Base-by-base conservation (phyloP, 2,329 filamentous ascomycete species). In the Fusarium staphyleae region DNA sequence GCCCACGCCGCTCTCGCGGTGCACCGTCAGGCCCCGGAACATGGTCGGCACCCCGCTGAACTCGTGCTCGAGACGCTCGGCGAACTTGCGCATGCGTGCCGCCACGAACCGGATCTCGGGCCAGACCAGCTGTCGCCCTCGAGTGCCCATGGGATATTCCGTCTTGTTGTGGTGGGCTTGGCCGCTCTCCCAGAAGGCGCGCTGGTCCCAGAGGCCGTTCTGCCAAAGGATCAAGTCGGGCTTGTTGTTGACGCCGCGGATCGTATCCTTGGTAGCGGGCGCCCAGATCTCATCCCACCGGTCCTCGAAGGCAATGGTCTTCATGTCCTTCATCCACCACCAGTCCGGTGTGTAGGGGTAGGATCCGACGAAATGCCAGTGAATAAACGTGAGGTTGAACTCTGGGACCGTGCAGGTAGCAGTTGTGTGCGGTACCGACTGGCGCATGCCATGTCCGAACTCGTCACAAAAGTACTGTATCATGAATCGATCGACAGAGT, bases 301-400 rank as follows among this genome's bases (percentile, higher is more conserved):
- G 3, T 61, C 58, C 15, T 61, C 58, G 10, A 63, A 58, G 11
- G 58, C 42, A 1, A 62, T 54, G 1, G 56, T 55, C 6, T 57
- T 41, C 60, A 62, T 62, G 3, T 62, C 60, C 9, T 62, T 33
- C 60, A 62, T 62, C 60, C 60, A 62, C 60, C 60, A 62, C 60
- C 60, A 62, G 8, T 63, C 52, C 0, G 60, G 60, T 6, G 52
- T 48, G 32, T 63, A 56, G 2, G 44, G 45, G 51, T 60, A 60
- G 0, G 55, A 49, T 3, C 60, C 60, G 0, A 59, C 55, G 5
- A 53, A 50, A n/a, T 62, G 60, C 59, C 59, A 62, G 51, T 62
- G 59, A 13, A 48, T 30, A 4, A 62, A 55, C 0, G 59, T 62
- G 4, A 62, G 13, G 44, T 62, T 62, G 22, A 62, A 60, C 47